These are phyloP conservation scores for Teratosphaeria nubilosa DNA, from an alignment of 2,329 filamentous ascomycete species.

Conservation along the genomic window DNA sequence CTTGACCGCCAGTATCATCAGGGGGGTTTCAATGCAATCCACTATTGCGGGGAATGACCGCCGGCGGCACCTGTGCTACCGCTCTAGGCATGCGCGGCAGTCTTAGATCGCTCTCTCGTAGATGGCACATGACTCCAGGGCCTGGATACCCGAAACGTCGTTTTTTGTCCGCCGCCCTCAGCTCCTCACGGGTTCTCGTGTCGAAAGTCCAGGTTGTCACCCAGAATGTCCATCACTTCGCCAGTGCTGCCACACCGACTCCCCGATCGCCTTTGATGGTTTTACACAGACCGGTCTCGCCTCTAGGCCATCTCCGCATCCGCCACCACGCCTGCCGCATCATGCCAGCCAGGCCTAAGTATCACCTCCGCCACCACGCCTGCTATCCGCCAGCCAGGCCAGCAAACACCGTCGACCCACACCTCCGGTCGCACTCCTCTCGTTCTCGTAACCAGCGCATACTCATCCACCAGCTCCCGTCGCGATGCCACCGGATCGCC, in stretches of 20 bases:
- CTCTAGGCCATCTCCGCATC: not conserved
- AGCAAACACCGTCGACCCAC: not conserved
- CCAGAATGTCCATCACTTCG: not conserved
- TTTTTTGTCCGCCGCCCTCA: not conserved
- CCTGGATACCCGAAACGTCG: not conserved
- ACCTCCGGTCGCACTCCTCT: not conserved
- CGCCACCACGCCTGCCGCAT: not conserved
- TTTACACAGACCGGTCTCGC: not conserved
- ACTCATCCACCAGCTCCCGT: not conserved
- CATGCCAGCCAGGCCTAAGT: not conserved
- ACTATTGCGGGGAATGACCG: not conserved
- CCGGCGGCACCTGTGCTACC: not conserved
- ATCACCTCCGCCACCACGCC: not conserved
- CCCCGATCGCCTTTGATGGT: not conserved
- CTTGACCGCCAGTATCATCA: not conserved
- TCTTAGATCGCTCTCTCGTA: not conserved
- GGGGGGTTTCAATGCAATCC: not conserved
- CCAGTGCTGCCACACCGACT: not conserved
- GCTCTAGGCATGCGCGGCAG: not conserved
- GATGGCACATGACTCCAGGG: not conserved
- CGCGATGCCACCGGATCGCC: not conserved
- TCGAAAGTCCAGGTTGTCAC: no score
- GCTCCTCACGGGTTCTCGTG: not conserved
- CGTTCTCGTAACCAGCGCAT: not conserved
- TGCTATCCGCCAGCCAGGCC: not conserved